Evolutionary conservation across 2,329 filamentous ascomycete genomes (phyloP).

Genomic region (Alternaria triticina): DNA sequence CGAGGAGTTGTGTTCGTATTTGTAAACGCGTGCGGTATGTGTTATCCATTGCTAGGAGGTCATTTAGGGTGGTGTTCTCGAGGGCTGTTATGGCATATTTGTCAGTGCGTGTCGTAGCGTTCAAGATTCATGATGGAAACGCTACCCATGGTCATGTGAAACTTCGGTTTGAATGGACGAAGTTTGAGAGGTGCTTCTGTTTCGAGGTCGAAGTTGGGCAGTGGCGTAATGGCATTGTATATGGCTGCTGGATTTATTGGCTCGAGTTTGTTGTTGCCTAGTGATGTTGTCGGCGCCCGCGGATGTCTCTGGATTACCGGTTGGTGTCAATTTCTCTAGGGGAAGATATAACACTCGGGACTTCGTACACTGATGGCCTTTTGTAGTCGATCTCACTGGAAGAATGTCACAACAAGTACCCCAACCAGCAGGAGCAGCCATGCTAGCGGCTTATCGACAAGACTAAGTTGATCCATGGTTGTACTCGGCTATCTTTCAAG

Average conservation of each 20-base stretch:
- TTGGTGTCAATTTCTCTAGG: neutral
- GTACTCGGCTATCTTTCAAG: neutral
- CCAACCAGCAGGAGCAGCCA: neutral
- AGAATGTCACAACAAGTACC: neutral
- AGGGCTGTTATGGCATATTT: conserved; percentile 52
- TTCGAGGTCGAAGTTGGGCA: conserved; percentile 59
- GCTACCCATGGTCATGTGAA: conserved; percentile 68
- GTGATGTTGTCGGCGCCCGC: neutral
- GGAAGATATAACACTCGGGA: neutral
- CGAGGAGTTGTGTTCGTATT: conserved; percentile 57
- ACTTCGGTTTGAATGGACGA: conserved; percentile 66
- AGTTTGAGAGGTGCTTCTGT: conserved; percentile 60
- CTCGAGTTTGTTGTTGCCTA: neutral
- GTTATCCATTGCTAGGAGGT: conserved; percentile 65
- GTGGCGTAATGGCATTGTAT: conserved; percentile 54
- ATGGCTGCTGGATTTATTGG: conserved; percentile 28
- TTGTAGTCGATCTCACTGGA: neutral
- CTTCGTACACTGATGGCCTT: neutral
- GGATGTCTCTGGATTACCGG: neutral
- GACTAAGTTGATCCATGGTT: neutral
- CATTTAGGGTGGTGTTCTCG: conserved; percentile 59
- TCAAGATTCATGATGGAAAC: conserved; percentile 17
- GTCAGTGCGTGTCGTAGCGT: neutral
- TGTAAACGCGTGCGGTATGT: conserved; percentile 62
- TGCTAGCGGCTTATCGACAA: neutral